Percentiles rank a stretch among this genome's conserved stretches.
phyloP scores from a whole-genome alignment of 805 yeast species.

The Spathaspora girioi region DNA sequence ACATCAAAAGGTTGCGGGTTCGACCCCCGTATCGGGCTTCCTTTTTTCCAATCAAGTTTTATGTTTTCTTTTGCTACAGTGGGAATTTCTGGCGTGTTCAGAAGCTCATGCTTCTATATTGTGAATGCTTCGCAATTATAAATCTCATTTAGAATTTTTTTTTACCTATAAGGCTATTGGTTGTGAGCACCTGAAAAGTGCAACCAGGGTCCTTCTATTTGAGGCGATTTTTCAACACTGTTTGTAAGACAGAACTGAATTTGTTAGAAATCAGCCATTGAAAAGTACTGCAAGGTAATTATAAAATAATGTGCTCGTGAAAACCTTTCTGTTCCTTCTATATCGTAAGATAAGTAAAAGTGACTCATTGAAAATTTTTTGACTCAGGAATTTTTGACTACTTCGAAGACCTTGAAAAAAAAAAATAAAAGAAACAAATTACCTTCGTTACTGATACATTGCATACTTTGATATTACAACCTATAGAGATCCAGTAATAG shows the following conservation, averaged over 20 bases:
- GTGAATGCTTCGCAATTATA: too few species aligned
- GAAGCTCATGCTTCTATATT: too few species aligned
- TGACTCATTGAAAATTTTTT: background rate
- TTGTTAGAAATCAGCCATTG: too few species aligned
- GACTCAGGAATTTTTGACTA: background rate
- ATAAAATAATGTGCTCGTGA: too few species aligned
- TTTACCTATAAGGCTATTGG: too few species aligned
- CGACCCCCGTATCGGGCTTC: constrained; percentile 17
- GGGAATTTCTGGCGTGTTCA: too few species aligned
- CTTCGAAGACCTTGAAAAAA: background rate
- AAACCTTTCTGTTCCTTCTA: background rate
- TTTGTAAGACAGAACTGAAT: too few species aligned
- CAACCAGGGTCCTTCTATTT: too few species aligned
- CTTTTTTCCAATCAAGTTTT: background rate
- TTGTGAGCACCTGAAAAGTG: too few species aligned
- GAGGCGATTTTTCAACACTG: too few species aligned
- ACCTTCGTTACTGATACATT: background rate
- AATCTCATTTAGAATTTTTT: too few species aligned
- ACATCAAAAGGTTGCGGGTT: constrained; percentile 11
- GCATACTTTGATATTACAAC: background rate
- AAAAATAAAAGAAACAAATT: background rate
- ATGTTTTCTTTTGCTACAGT: background rate
- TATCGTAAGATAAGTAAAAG: background rate
- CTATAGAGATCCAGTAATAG: background rate
- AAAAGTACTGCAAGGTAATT: too few species aligned